Evolutionary conservation across 2,329 filamentous ascomycete genomes (phyloP).

Genomic region (Fusarium sp.): DNA sequence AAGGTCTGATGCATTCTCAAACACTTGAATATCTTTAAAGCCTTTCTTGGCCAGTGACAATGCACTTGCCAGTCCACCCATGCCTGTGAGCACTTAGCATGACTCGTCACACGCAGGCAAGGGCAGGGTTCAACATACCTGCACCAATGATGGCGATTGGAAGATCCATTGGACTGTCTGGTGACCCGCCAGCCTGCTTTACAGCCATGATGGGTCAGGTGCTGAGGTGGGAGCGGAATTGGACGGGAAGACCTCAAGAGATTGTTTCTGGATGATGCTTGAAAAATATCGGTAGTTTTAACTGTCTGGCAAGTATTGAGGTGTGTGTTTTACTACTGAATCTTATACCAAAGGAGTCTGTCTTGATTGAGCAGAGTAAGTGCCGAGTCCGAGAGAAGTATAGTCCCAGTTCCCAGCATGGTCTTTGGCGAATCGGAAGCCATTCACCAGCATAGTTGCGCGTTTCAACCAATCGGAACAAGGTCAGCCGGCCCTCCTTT

Average conservation of each 20-base stretch:
- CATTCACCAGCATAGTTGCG: not conserved
- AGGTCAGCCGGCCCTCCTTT: not conserved
- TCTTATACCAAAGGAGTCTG: not conserved
- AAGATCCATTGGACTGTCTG: not conserved
- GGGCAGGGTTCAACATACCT: constrained; percentile 47
- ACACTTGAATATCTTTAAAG: constrained; percentile 79
- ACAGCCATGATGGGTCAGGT: not conserved
- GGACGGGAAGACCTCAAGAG: not conserved
- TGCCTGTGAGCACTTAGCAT: constrained; percentile 62
- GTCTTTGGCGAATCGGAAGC: not conserved
- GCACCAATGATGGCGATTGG: constrained; percentile 63
- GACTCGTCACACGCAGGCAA: not conserved
- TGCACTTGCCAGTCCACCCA: constrained; percentile 81
- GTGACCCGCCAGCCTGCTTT: not conserved
- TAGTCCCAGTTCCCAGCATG: not conserved
- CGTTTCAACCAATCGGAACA: not conserved
- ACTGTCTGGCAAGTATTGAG: not conserved
- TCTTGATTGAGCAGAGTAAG: not conserved
- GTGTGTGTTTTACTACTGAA: not conserved
- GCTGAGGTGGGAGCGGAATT: not conserved
- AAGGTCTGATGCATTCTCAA: constrained; percentile 77
- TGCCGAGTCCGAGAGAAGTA: not conserved
- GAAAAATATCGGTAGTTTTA: not conserved
- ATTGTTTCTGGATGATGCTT: not conserved
- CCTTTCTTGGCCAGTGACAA: constrained; percentile 81